Percentiles rank a stretch among this genome's conserved stretches.
These are phyloP conservation scores for Saraca asoca DNA, from an alignment of 331 rosid genomes.

Conservation along the genomic window DNA sequence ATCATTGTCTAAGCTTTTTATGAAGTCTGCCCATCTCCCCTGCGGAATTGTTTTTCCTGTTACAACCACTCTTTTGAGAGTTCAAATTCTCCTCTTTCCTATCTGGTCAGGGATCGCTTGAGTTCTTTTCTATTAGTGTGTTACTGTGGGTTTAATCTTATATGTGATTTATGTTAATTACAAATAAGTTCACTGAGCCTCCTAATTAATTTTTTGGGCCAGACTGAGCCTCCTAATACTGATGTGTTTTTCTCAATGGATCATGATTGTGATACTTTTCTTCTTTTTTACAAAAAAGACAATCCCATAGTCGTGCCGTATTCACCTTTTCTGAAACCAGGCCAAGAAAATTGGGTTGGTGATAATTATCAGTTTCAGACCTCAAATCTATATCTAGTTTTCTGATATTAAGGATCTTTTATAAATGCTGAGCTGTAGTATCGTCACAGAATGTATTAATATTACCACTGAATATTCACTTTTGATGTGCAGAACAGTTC, in stretches of 20 bases:
- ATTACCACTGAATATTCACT: neutral
- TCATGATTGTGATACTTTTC: slow-evolving; percentile 3
- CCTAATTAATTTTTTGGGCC: too few species aligned
- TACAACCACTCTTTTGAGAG: neutral
- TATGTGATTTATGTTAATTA: slow-evolving; percentile 15
- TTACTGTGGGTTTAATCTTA: slow-evolving; percentile 3
- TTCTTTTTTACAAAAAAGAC: neutral
- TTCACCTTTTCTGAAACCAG: neutral
- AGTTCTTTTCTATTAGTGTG: neutral
- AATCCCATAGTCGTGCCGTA: neutral
- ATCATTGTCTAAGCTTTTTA: slow-evolving; percentile 6
- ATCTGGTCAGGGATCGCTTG: neutral
- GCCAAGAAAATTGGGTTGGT: neutral
- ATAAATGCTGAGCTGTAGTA: slow-evolving; percentile 2
- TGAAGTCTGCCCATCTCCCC: neutral
- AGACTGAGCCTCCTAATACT: neutral
- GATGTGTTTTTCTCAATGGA: neutral
- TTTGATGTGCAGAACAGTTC: neutral
- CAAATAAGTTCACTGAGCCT: slow-evolving; percentile 1
- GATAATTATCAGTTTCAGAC: slow-evolving; percentile 11
- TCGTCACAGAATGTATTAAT: slow-evolving; percentile 4
- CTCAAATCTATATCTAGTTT: slow-evolving; percentile 15
- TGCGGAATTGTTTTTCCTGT: neutral
- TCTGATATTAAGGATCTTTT: slow-evolving; percentile 2
- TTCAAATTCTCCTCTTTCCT: slow-evolving; percentile 14